phyloP scores from a whole-genome alignment of 805 yeast genomes.

The Candida sphagnicola region DNA sequence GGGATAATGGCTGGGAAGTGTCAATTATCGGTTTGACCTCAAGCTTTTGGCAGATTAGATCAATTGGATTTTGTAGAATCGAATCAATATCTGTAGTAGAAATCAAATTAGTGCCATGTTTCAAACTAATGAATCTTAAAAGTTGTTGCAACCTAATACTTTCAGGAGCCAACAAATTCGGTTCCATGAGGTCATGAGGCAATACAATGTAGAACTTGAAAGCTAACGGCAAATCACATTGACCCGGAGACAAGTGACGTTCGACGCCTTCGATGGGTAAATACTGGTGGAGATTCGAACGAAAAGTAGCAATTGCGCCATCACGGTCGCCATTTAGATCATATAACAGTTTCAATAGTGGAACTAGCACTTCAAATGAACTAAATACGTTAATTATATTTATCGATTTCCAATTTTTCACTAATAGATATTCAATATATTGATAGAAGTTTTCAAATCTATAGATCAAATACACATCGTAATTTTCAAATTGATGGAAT shows the following conservation, averaged over 20 bases:
- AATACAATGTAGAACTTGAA: slow-evolving; percentile 16
- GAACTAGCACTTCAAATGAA: slow-evolving; percentile 1
- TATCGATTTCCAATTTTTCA: background rate
- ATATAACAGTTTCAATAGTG: background rate
- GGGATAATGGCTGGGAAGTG: slow-evolving; percentile 8
- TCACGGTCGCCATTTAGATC: background rate
- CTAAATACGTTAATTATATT: slow-evolving; percentile 2
- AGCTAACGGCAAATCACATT: slow-evolving; percentile 20
- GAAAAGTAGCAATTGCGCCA: background rate
- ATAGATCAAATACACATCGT: slow-evolving; percentile 15
- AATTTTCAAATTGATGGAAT: slow-evolving; percentile 5
- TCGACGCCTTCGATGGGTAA: background rate
- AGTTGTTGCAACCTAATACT: slow-evolving; percentile 29
- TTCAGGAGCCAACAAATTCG: slow-evolving; percentile 15
- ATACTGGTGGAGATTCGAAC: background rate
- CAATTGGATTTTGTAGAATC: slow-evolving; percentile 4
- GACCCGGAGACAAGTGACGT: slow-evolving; percentile 14
- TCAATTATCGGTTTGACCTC: slow-evolving; percentile 13
- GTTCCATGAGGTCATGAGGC: slow-evolving; percentile 11
- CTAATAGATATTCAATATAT: slow-evolving; percentile 1
- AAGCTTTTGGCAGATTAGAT: slow-evolving; percentile 5
- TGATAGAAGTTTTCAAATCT: slow-evolving; percentile 6
- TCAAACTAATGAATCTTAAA: slow-evolving; percentile 27
- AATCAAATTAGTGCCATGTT: slow-evolving; percentile 25
- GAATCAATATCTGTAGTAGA: slow-evolving; percentile 8